A percentile compares a stretch with the other conserved stretches of the same genome.
Conservation (phyloP, 2,329 filamentous ascomycete genomes). For the Epichloe aotearoae region DNA sequence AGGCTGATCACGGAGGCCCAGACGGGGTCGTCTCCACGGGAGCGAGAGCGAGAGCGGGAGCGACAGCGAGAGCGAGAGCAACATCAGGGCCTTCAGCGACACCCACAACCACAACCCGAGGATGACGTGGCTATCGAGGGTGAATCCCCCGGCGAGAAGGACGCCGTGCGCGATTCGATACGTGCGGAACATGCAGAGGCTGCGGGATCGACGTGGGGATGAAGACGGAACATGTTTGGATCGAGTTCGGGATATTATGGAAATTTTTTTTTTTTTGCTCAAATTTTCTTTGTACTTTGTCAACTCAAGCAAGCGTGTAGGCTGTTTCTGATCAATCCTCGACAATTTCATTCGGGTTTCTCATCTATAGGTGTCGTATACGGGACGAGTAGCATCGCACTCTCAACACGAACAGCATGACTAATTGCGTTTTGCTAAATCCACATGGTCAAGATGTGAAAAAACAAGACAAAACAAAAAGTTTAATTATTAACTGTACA, state of each 20-base stretch:
- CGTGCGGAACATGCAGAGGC: not conserved
- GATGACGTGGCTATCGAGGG: not conserved
- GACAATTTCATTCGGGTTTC: too few species aligned
- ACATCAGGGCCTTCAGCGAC: not conserved
- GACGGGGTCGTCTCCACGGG: not conserved
- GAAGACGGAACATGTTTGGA: not conserved
- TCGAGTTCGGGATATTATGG: not conserved
- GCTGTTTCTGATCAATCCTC: not conserved
- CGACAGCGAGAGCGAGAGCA: not conserved
- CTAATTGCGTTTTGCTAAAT: too few species aligned
- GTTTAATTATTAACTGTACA: not conserved
- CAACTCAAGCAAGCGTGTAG: not conserved
- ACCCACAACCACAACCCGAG: too few species aligned
- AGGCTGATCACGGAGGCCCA: conserved; percentile 16
- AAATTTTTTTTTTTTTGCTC: too few species aligned
- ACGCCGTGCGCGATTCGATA: not conserved
- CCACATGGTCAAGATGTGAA: too few species aligned
- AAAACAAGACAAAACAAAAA: too few species aligned
- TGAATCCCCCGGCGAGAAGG: not conserved
- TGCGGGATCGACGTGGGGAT: not conserved
- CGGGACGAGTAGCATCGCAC: too few species aligned
- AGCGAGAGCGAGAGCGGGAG: not conserved
- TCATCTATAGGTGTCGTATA: too few species aligned
- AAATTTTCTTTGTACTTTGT: too few species aligned
- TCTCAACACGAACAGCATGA: too few species aligned